phyloP scores from a whole-genome alignment of 192 early-diverging fungal genomes.

The Blastocladiella britannica region DNA sequence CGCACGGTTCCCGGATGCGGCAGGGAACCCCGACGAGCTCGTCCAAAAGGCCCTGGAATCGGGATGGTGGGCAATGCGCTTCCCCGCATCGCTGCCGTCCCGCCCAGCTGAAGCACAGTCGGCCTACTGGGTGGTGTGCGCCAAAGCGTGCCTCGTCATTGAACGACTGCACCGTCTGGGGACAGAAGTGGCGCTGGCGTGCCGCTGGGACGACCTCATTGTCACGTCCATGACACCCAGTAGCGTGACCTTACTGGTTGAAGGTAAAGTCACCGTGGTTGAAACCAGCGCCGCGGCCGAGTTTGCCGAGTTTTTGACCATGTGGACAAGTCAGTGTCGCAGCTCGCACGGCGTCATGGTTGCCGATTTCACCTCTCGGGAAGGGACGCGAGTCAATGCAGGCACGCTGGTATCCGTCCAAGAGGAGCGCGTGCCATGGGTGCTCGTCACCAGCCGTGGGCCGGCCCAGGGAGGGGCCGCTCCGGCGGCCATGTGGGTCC shows the following conservation, averaged over 20 bases:
- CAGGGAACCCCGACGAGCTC: background rate
- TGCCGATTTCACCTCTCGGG: background rate
- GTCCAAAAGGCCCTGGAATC: background rate
- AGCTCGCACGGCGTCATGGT: background rate
- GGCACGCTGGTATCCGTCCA: background rate
- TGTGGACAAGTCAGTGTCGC: background rate
- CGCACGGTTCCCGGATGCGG: background rate
- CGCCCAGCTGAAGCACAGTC: background rate
- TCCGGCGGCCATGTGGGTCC: background rate
- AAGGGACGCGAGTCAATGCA: background rate
- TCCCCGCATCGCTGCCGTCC: background rate
- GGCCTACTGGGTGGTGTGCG: background rate
- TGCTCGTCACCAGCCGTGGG: background rate
- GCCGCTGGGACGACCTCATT: background rate
- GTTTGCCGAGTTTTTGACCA: background rate
- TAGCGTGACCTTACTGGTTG: background rate
- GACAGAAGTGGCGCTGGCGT: background rate
- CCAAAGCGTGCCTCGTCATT: background rate
- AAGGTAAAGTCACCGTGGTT: background rate
- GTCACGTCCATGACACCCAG: background rate
- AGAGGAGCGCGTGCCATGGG: background rate
- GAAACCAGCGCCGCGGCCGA: background rate
- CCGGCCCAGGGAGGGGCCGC: background rate
- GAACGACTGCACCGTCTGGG: background rate
- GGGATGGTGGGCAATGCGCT: background rate